Evolutionary conservation across 163 green algal species (phyloP).

Genomic region (Chloromonas sp.): DNA sequence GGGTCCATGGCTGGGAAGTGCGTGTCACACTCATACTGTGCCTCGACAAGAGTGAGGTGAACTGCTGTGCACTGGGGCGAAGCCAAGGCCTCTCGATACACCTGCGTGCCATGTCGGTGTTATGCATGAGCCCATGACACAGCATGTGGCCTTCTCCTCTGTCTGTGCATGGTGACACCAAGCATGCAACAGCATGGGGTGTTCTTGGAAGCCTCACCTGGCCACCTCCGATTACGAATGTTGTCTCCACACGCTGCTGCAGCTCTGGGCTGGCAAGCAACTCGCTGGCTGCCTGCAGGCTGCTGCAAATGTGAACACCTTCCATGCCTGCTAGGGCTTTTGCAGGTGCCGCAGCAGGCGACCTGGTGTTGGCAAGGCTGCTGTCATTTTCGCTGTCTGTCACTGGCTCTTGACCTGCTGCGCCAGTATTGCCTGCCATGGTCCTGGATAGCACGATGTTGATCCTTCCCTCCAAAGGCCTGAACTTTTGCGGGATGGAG

Average conservation of each 20-base stretch:
- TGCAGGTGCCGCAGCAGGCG: background rate
- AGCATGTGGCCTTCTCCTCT: too few relatives aligned
- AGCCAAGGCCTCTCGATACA: constrained; percentile 76
- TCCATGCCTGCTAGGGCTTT: background rate
- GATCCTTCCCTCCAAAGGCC: constrained; percentile 81
- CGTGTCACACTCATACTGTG: constrained; percentile 81
- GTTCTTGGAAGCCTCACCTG: constrained; percentile 44
- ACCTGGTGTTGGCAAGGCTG: background rate
- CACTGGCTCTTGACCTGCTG: background rate
- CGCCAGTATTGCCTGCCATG: background rate
- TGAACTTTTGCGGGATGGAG: constrained; percentile 87
- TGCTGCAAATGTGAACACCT: constrained; percentile 43
- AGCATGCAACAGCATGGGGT: background rate
- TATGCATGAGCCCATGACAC: too few relatives aligned
- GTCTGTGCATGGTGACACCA: too few relatives aligned
- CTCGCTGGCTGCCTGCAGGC: constrained; percentile 72
- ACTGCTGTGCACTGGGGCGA: constrained; percentile 68
- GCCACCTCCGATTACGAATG: constrained; percentile 96
- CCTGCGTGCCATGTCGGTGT: constrained; percentile 12
- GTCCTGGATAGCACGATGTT: constrained; percentile 85
- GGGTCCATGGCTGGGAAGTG: constrained; percentile 77
- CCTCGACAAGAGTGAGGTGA: constrained; percentile 78
- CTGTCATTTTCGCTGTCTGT: constrained; percentile 12
- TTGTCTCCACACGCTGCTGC: constrained; percentile 61
- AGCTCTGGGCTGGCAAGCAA: constrained; percentile 44